Conservation (phyloP, 495 filamentous ascomycete species). For the Usnea hakonensis region DNA sequence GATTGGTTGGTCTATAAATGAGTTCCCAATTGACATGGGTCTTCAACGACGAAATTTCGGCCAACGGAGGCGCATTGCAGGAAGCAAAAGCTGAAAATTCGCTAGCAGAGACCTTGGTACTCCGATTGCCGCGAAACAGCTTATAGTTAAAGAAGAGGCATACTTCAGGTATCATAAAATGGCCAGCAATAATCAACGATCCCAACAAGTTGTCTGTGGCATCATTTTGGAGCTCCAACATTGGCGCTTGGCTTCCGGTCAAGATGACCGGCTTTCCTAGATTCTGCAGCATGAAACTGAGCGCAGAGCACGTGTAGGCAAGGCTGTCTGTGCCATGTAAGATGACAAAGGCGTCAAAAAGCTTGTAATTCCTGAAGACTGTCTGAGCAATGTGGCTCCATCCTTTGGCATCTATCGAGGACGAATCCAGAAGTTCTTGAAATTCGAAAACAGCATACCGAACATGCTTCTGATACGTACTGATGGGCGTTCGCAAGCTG, state of each 20-base stretch:
- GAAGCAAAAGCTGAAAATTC: constrained; percentile 82
- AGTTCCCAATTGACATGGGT: constrained; percentile 80
- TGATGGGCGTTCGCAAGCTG: constrained; percentile 72
- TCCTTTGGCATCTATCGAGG: constrained; percentile 80
- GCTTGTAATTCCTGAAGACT: constrained; percentile 68
- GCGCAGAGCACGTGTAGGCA: constrained; percentile 83
- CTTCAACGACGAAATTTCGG: constrained; percentile 68
- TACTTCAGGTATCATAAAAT: constrained; percentile 94
- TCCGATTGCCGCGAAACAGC: constrained; percentile 84
- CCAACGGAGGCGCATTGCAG: constrained; percentile 75
- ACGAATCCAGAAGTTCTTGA: constrained; percentile 78
- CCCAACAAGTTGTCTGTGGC: constrained; percentile 94
- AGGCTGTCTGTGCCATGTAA: constrained; percentile 95
- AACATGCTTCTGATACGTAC: constrained; percentile 71
- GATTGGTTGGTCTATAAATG: constrained; percentile 63
- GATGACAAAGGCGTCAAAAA: constrained; percentile 91
- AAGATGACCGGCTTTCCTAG: constrained; percentile 88
- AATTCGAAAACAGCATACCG: constrained; percentile 87
- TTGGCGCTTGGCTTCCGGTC: constrained; percentile 86
- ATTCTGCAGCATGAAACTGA: constrained; percentile 91
- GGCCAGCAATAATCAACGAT: constrained; percentile 86
- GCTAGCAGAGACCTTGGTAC: constrained; percentile 81
- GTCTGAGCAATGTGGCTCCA: constrained; percentile 80
- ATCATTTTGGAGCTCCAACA: constrained; percentile 87
- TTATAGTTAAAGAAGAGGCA: constrained; percentile 92